phyloP scores from a whole-genome alignment of 1,284 basidiomycete species.

The Ceratobasidium theobromae region DNA sequence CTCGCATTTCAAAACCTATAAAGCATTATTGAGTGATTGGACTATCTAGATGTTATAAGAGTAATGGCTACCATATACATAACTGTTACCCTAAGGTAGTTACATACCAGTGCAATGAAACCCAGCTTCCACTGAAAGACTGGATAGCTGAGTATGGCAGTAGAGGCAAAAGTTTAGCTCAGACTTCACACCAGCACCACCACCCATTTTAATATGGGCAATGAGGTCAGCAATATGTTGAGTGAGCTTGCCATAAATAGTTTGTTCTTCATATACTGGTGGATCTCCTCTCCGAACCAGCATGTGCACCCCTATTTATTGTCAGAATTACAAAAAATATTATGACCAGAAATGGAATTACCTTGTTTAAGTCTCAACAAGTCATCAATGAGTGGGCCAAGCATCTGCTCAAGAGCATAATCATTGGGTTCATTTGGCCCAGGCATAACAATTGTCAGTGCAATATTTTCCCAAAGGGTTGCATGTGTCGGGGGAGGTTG shows the following conservation, averaged over 20 bases:
- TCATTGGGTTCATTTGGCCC: constrained; percentile 10
- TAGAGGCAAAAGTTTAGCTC: constrained; percentile 9
- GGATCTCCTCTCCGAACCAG: not conserved
- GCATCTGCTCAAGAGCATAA: constrained; percentile 6
- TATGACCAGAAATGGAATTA: not conserved
- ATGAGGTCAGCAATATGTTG: not conserved
- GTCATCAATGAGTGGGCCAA: constrained; percentile 6
- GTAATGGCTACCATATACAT: too few species aligned
- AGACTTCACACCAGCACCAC: not conserved
- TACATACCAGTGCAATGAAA: too few species aligned
- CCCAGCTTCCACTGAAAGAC: too few species aligned
- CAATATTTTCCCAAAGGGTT: constrained; percentile 8
- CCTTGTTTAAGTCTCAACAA: constrained; percentile 5
- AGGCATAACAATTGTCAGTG: not conserved
- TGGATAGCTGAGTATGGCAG: too few species aligned
- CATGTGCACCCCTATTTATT: not conserved
- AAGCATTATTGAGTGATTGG: not conserved
- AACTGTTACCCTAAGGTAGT: too few species aligned
- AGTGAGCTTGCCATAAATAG: not conserved
- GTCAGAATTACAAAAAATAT: not conserved
- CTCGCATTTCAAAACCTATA: too few species aligned
- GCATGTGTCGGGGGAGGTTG: constrained; percentile 15
- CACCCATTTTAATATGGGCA: constrained; percentile 6
- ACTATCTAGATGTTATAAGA: too few species aligned
- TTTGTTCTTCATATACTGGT: not conserved